phyloP scores from a whole-genome alignment of 129 eudicot genomes.

The Lactuca saligna region DNA sequence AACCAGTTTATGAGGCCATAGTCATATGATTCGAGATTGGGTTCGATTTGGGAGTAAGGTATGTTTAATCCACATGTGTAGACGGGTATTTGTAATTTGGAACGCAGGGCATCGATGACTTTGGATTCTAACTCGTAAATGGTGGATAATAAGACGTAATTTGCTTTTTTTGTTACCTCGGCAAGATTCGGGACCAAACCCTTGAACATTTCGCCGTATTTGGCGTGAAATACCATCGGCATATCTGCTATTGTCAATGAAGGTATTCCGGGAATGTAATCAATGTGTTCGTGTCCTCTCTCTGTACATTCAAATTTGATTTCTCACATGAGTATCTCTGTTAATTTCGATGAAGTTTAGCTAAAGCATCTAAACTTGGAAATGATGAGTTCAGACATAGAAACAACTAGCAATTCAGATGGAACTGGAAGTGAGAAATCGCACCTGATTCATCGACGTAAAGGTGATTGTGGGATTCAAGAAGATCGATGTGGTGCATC shows the following conservation, averaged over 20 bases:
- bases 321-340: no score
- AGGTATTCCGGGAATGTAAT: slow-evolving; percentile 63
- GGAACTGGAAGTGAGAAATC: background rate
- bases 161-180: slow-evolving; percentile 30
- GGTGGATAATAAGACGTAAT: slow-evolving; percentile 45
- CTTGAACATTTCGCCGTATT: slow-evolving; percentile 9
- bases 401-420: background rate
- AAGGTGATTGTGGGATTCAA: slow-evolving; percentile 36
- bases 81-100: slow-evolving; percentile 30
- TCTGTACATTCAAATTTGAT: slow-evolving; percentile 13
- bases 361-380: background rate
- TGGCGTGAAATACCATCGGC: slow-evolving; percentile 36
- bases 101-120: slow-evolving; percentile 41
- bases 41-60: slow-evolving; percentile 36
- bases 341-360: background rate
- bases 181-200: background rate
- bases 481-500: slow-evolving; percentile 39
- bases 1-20: slow-evolving; percentile 43
- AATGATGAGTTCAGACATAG: background rate
- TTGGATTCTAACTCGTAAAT: slow-evolving; percentile 49
- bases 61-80: slow-evolving; percentile 48
- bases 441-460: slow-evolving; percentile 43
- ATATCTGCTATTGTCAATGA: slow-evolving; percentile 46
- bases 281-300: slow-evolving; percentile 39
- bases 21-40: slow-evolving; percentile 3